Conservation (phyloP, 257 asterid genomes). For the Nicotiana obtusifolia region DNA sequence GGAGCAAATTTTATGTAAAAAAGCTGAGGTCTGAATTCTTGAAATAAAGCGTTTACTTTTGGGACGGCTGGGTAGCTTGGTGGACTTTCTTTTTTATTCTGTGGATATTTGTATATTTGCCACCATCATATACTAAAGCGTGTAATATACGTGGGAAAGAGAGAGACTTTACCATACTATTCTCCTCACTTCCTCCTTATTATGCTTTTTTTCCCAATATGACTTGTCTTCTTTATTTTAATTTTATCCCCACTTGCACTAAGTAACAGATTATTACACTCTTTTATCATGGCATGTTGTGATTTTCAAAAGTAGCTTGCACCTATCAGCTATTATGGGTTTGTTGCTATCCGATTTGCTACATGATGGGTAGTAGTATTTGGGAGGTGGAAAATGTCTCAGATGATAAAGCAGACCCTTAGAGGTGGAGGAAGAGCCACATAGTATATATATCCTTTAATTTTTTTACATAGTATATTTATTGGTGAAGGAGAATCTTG, state of each 20-base stretch:
- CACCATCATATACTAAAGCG: slow-evolving; percentile 26
- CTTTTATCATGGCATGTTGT: not conserved
- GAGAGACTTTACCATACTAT: slow-evolving; percentile 4
- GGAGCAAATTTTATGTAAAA: slow-evolving; percentile 50
- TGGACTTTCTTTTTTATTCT: slow-evolving; percentile 50
- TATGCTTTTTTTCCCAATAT: not conserved
- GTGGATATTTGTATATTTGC: slow-evolving; percentile 11
- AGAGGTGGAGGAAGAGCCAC: not conserved
- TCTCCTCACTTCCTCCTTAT: slow-evolving; percentile 3
- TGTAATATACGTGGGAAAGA: slow-evolving; percentile 33
- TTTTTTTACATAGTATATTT: no score
- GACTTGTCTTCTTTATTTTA: not conserved
- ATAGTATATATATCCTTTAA: not conserved
- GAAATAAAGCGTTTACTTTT: slow-evolving; percentile 82
- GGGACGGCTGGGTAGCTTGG: slow-evolving; percentile 53
- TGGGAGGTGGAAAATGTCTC: slow-evolving; percentile 1
- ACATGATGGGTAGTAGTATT: not conserved
- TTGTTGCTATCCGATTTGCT: not conserved
- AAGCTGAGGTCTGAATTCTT: slow-evolving; percentile 48
- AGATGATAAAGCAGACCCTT: not conserved
- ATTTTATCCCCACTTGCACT: slow-evolving; percentile 26
- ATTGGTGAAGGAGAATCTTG: no score
- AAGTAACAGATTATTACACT: slow-evolving; percentile 10
- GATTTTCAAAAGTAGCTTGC: slow-evolving; percentile 3
- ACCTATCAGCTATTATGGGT: not conserved